Conservation (phyloP, 2,329 filamentous ascomycete species). For the Blumeria graminis region DNA sequence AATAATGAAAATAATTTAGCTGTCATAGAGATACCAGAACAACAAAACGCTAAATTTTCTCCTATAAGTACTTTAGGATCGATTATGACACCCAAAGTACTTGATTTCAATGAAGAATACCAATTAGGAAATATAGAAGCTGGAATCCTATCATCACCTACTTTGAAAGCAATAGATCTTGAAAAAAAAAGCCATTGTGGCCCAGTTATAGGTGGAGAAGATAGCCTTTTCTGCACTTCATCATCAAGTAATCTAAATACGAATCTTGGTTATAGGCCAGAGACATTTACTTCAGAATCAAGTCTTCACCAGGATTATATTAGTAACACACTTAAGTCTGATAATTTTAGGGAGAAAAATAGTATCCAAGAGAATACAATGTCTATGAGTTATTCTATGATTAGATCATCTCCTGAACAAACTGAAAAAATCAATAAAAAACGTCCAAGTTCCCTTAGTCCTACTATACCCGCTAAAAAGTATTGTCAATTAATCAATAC, state of each 20-base stretch:
- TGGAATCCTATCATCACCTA: neutral
- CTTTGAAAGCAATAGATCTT: neutral
- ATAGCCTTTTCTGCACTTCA: neutral
- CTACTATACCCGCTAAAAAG: slow-evolving; percentile 6
- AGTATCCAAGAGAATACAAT: neutral
- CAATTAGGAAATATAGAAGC: neutral
- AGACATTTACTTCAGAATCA: neutral
- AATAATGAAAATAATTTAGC: no score
- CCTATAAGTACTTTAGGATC: neutral
- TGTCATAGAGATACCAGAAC: no score
- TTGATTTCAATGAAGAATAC: neutral
- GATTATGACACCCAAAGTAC: neutral
- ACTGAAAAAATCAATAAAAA: slow-evolving; percentile 2
- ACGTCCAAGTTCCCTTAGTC: slow-evolving; percentile 4
- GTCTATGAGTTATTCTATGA: neutral
- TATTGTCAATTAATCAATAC: slow-evolving; percentile 5
- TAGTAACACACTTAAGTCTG: neutral
- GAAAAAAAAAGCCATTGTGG: neutral
- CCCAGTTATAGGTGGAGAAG: neutral
- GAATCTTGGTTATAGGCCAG: neutral
- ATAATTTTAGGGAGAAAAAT: neutral
- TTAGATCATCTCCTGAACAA: neutral
- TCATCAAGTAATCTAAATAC: neutral
- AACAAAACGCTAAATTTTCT: no score
- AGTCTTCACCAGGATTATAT: no score